Base-by-base conservation (phyloP, 2,329 filamentous ascomycete species). In the Colletotrichum tanaceti region DNA sequence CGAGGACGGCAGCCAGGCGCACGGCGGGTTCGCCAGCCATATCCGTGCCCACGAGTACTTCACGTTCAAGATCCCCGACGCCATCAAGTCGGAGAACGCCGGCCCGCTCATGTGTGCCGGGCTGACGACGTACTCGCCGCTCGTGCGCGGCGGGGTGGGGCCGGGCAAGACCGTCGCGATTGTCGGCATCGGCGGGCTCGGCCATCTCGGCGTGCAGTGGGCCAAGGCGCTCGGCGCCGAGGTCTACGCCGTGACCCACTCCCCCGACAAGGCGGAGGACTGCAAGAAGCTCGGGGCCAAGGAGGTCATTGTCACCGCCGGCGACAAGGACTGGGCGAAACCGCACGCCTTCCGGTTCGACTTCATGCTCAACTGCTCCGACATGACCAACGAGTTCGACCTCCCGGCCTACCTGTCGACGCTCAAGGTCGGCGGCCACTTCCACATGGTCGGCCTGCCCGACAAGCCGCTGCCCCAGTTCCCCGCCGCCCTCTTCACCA, bases 51-150 rank as follows among this genome's bases (percentile, higher is more conserved):
- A 85, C 67, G 82, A 84, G 72, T 83, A 85, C 77, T 94, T 93
- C 71, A 83, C 83, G 39, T 84, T 89, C 73, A 85, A 85, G 71
- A 87, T 89, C 44, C 87, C 86, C 0, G 85, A 87, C n/a, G 76
- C 75, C 1, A 77, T 89, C 11, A 77, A 81, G 9, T 82, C 82
- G 0, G 82, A 84, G 39, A 75, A 81, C 1, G 85, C 83, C 0
- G 87, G 91, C 1, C 92, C 92, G 1, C 89, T 96, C 82, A 84
- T 95, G 35, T 95, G 93, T 75, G 93, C 89, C 1, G 93, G 93
- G 1, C 85, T 95, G 60, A 96, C 93, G 0, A 86, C 90, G 0
- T 96, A 87, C 75, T 86, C 86, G 5, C 92, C 93, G 0, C 79
- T 96, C 18, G 85, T 85, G 58, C 85, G 90, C 35, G 89, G 91